Evolutionary conservation across 495 filamentous ascomycete species (phyloP), one percentile per base, ranked within the genome.

Genomic region (Staphylotrichum tortipilum): DNA sequence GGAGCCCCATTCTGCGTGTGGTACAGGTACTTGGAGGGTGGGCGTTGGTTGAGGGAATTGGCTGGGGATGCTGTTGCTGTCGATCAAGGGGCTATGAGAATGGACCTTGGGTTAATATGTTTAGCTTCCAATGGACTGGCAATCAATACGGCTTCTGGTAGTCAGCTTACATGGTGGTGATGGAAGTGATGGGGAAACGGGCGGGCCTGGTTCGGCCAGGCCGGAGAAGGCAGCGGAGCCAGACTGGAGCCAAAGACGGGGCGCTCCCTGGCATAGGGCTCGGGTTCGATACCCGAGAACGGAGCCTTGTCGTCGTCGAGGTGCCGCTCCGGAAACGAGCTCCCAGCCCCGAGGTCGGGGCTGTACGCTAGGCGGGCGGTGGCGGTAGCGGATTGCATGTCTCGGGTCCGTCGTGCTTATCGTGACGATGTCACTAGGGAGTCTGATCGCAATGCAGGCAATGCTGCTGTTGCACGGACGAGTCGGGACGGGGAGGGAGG

Each of bases 301-400:
- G 22, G 28, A 14, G 31, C 12, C 15, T 49, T 46, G 12, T 54
- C 55, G 31, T 60, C 54, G 30, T 29, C 31, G 24, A 61, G 46
- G 30, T 61, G 55, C 28, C 58, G 50, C 38, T 61, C 58, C 1
- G 59, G 59, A 43, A 62, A 62, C 14, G 59, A 62, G 40, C 47
- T 56, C 36, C 59, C 56, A 17, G 50, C 17, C 46, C 35, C 54
- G 4, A 31, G 8, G 12, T 47, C 47, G 17, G 54, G 47, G 45
- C 47, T 41, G 47, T 46, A 48, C 15, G 29, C 29, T 22, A 49
- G 47, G 37, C 39, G 41, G 49, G 22, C 40, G 34, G 29, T n/a
- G n/a, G n/a, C 28, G n/a, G 47, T 7, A 8, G 38, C 31, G 7
- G 45, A 42, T 40, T 62, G 52, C 60, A 62, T 60, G n/a, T n/a